Evolutionary conservation across 495 filamentous ascomycete species (phyloP).

Genomic region (Cercophora sp.): DNA sequence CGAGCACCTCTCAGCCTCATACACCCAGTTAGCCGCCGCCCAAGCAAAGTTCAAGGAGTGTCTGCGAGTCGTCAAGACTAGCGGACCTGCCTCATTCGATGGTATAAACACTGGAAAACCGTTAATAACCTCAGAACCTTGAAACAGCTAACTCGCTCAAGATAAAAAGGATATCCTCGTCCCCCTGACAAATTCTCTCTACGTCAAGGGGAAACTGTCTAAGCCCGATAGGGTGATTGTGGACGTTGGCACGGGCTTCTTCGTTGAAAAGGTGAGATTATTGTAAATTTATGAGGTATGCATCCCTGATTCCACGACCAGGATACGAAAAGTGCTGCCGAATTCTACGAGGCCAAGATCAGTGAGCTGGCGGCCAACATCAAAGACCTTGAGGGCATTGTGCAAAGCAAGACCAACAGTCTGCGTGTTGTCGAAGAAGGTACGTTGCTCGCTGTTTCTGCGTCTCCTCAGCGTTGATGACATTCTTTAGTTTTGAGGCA

Average conservation of each 20-base stretch:
- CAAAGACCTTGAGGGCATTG: conserved; percentile 79
- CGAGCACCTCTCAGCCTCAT: conserved; percentile 85
- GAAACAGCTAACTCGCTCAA: conserved; percentile 9
- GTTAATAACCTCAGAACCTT: background rate
- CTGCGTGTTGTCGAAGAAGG: conserved; percentile 85
- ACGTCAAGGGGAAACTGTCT: conserved; percentile 79
- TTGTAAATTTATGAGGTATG: background rate
- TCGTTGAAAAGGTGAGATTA: conserved; percentile 77
- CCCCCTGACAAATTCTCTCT: conserved; percentile 87
- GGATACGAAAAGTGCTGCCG: conserved; percentile 68
- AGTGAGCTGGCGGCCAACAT: conserved; percentile 74
- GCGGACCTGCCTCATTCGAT: conserved; percentile 42
- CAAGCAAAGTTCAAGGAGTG: conserved; percentile 92
- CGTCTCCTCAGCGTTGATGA: too few species aligned
- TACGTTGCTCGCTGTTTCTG: conserved; percentile 33
- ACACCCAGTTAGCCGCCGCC: conserved; percentile 80
- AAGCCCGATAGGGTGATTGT: conserved; percentile 80
- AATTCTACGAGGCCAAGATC: conserved; percentile 84
- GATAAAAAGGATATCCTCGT: conserved; percentile 70
- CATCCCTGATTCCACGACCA: conserved; percentile 11
- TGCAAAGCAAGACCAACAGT: conserved; percentile 79
- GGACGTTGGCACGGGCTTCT: conserved; percentile 95
- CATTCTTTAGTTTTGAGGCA: conserved; percentile 57
- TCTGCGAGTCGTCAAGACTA: conserved; percentile 62
- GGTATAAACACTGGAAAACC: conserved; percentile 20